Percentiles rank a stretch among this genome's conserved stretches.
phyloP scores from a whole-genome alignment of 2,329 filamentous ascomycete species.

The Fusarium pseudocircinatum region DNA sequence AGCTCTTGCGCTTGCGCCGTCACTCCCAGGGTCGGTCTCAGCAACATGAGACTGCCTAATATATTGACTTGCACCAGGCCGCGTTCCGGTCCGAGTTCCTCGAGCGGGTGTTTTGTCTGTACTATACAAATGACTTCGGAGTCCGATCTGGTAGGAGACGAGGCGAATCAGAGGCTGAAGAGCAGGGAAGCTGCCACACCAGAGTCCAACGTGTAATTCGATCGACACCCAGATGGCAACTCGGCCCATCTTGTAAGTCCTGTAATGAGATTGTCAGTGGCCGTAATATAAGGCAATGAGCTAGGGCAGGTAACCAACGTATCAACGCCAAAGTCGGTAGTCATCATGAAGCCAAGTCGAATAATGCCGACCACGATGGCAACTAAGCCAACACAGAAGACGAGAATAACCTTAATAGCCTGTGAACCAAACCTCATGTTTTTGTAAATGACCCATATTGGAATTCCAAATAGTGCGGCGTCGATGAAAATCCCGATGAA shows the following conservation, averaged over 20 bases:
- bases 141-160: not conserved
- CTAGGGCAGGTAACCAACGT: not conserved
- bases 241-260: not conserved
- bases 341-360: not conserved
- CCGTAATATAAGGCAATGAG: too few relatives aligned
- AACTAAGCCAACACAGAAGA: not conserved
- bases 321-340: not conserved
- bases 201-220: not conserved
- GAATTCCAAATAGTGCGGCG: not conserved
- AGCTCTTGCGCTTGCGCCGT: not conserved
- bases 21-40: not conserved
- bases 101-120: not conserved
- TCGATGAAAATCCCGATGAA: not conserved
- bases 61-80: not conserved
- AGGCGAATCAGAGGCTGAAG: not conserved
- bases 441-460: not conserved
- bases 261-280: rapidly evolving
- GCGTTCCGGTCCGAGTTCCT: not conserved
- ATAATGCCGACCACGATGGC: not conserved
- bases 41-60: not conserved
- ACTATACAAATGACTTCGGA: not conserved
- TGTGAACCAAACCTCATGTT: not conserved
- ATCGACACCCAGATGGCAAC: not conserved
- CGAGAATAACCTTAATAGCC: not conserved
- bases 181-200: not conserved